Evolutionary conservation across 768 basidiomycete species (phyloP).

Genomic region (Exsudoporus frostii): DNA sequence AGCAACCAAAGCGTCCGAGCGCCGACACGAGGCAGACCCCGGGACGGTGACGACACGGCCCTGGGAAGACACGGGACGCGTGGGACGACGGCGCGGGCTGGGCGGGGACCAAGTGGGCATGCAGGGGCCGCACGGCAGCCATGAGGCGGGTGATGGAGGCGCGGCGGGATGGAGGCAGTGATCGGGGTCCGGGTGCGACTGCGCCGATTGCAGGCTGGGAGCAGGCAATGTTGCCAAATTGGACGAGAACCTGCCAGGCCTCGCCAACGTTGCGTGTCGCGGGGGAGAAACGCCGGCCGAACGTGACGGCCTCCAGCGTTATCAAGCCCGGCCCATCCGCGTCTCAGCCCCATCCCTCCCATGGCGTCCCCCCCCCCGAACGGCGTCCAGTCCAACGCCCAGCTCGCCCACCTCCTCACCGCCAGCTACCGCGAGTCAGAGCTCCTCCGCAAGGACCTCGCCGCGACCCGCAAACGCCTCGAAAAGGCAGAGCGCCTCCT

Average conservation of each 20-base stretch:
- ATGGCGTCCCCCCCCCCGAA: conserved; percentile 18
- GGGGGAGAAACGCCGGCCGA: conserved; percentile 27
- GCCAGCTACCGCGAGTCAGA: conserved; percentile 54
- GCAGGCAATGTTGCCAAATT: conserved; percentile 10
- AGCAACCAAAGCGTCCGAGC: conserved; percentile 13
- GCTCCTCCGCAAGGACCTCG: conserved; percentile 48
- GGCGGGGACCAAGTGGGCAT: too few relatives aligned
- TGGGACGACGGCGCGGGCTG: too few relatives aligned
- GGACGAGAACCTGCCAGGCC: conserved; percentile 17
- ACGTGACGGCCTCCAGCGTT: too few relatives aligned
- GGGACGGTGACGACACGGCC: conserved; percentile 10
- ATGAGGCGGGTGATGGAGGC: conserved; percentile 22
- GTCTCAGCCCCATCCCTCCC: background rate
- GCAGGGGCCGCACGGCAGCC: conserved; percentile 19
- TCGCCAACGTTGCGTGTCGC: conserved; percentile 32
- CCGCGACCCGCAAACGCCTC: conserved; percentile 38
- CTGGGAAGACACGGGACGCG: conserved; percentile 17
- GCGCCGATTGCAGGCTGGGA: conserved; percentile 14
- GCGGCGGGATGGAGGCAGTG: conserved; percentile 20
- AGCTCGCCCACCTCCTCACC: conserved; percentile 57
- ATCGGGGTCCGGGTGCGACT: conserved; percentile 18
- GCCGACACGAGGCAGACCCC: conserved; percentile 34
- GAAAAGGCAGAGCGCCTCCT: conserved; percentile 53
- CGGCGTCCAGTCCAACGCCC: conserved; percentile 39
- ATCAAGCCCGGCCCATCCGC: conserved; percentile 10